Conservation (phyloP, 495 filamentous ascomycete species). For the Neurospora sp. region DNA sequence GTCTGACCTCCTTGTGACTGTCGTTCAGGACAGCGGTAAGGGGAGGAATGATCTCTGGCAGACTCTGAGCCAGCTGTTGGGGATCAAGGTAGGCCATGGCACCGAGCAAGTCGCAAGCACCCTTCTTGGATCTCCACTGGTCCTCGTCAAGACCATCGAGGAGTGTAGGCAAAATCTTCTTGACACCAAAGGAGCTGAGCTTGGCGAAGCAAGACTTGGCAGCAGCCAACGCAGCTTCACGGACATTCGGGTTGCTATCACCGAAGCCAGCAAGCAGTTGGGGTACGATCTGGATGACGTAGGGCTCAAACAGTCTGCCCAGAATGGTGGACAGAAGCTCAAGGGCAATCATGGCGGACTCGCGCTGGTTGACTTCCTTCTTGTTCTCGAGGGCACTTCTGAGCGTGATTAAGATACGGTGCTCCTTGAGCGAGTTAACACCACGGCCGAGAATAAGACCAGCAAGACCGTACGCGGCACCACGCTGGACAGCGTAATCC, state of each 20-base stretch:
- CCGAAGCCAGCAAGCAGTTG: slow-evolving; percentile 84
- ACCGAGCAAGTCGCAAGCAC: slow-evolving; percentile 88
- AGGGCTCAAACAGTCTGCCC: slow-evolving; percentile 85
- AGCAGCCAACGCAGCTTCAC: slow-evolving; percentile 84
- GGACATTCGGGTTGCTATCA: slow-evolving; percentile 76
- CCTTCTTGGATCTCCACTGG: slow-evolving; percentile 97
- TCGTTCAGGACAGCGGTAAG: slow-evolving; percentile 90
- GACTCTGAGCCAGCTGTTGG: slow-evolving; percentile 78
- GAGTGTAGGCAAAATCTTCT: slow-evolving; percentile 82
- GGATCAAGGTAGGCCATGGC: slow-evolving; percentile 98
- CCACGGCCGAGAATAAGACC: slow-evolving; percentile 81
- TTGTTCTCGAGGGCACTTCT: slow-evolving; percentile 78
- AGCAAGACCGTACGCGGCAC: slow-evolving; percentile 89
- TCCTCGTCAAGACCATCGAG: slow-evolving; percentile 88
- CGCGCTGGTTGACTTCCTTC: slow-evolving; percentile 78
- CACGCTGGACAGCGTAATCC: slow-evolving; percentile 81
- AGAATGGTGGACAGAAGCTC: slow-evolving; percentile 81
- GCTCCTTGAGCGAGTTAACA: slow-evolving; percentile 71
- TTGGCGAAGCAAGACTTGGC: slow-evolving; percentile 90
- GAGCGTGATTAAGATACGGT: slow-evolving; percentile 72
- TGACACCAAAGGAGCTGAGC: slow-evolving; percentile 91
- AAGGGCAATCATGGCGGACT: slow-evolving; percentile 81
- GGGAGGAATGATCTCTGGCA: slow-evolving; percentile 94
- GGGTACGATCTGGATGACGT: slow-evolving; percentile 90
- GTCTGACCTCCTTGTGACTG: slow-evolving; percentile 92